A percentile compares a stretch with the other conserved stretches of the same genome.
Conservation (phyloP, 2,329 filamentous ascomycete species). For the Phaeoacremonium minimum region DNA sequence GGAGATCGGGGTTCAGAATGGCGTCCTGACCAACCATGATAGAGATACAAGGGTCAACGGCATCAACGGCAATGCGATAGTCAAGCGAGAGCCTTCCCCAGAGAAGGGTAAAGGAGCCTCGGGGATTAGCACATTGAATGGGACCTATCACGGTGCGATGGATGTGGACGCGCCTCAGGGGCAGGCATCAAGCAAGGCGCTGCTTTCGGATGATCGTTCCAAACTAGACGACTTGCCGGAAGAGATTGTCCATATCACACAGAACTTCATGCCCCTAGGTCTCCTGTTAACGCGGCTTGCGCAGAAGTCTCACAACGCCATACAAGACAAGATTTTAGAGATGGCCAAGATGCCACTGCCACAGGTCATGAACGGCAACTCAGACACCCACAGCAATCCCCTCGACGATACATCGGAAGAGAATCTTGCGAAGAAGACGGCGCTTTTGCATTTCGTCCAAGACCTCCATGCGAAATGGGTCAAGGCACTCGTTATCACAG, state of each 20-base stretch:
- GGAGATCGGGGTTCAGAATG: conserved; percentile 42
- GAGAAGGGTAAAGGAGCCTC: conserved; percentile 27
- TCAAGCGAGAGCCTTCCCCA: conserved; percentile 17
- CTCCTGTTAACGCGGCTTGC: conserved; percentile 73
- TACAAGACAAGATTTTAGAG: conserved; percentile 65
- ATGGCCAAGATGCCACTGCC: conserved; percentile 66
- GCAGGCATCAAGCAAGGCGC: conserved; percentile 12
- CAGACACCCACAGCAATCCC: conserved; percentile 27
- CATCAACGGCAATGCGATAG: conserved; percentile 30
- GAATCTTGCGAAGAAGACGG: conserved; percentile 72
- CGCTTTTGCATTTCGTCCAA: conserved; percentile 73
- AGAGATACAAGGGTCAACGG: conserved; percentile 41
- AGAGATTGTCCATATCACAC: conserved; percentile 66
- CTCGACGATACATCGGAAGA: conserved; percentile 55
- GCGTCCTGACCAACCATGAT: conserved; percentile 51
- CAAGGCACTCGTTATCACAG: conserved; percentile 83
- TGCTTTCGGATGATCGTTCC: conserved; percentile 19
- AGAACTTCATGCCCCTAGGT: conserved; percentile 72
- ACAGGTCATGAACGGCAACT: conserved; percentile 46
- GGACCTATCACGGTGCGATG: conserved; percentile 19
- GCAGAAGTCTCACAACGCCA: conserved; percentile 76
- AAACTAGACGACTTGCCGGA: conserved; percentile 56
- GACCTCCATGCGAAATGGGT: conserved; percentile 82
- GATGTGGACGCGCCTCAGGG: conserved; percentile 14
- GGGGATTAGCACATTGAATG: conserved; percentile 19